Evolutionary conservation across 2,329 filamentous ascomycete species (phyloP).

Genomic region (Penicillium frequentans): DNA sequence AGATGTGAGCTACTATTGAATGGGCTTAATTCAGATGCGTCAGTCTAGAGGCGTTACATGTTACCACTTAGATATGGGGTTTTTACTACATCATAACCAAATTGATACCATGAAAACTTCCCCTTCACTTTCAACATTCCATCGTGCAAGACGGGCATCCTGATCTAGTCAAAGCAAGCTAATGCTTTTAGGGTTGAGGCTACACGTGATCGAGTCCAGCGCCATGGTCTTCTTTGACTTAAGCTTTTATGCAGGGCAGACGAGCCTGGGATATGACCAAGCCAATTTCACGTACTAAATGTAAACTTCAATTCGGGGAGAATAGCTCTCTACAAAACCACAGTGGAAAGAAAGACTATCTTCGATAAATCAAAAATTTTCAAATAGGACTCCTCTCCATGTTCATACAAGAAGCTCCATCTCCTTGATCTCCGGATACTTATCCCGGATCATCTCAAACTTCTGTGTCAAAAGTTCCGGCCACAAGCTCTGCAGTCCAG

Average conservation of each 20-base stretch:
- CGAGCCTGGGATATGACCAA: too few relatives aligned
- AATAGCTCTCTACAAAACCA: too few relatives aligned
- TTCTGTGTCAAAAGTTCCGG: slow-evolving; percentile 47
- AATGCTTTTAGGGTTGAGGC: background rate
- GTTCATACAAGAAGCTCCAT: slow-evolving; percentile 4
- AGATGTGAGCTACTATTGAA: background rate
- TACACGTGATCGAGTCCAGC: background rate
- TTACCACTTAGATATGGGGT: background rate
- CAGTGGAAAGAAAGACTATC: too few relatives aligned
- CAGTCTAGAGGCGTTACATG: background rate
- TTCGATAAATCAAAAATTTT: too few relatives aligned
- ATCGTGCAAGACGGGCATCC: too few relatives aligned
- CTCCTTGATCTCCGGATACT: slow-evolving; percentile 10
- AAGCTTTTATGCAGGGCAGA: background rate
- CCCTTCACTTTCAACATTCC: too few relatives aligned
- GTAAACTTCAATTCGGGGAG: background rate
- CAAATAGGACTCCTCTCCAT: background rate
- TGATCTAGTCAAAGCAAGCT: too few relatives aligned
- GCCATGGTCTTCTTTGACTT: background rate
- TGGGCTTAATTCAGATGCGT: background rate
- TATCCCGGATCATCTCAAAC: slow-evolving; percentile 32
- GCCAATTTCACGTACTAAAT: background rate
- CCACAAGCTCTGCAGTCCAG: slow-evolving; percentile 49
- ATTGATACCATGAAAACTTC: too few relatives aligned
- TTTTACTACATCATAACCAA: too few relatives aligned